Conservation (phyloP, 331 rosid genomes). For the Acacia pycnantha region DNA sequence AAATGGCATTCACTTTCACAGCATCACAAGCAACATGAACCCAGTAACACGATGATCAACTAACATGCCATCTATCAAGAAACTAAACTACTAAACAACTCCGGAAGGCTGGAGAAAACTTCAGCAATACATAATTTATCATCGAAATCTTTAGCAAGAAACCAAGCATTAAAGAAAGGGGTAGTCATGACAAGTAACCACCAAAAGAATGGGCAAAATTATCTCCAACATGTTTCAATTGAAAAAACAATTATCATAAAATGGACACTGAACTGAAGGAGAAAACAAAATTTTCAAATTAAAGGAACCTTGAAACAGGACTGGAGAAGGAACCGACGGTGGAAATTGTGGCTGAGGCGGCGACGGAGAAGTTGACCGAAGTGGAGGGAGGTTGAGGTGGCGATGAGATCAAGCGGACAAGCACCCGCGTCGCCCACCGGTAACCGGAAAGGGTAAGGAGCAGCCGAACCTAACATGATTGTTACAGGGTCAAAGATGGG, state of each 20-base stretch:
- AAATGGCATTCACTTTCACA: not conserved
- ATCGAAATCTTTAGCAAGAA: not conserved
- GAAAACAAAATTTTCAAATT: not conserved
- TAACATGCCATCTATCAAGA: not conserved
- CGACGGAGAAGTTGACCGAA: slow-evolving; percentile 42
- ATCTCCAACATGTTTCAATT: not conserved
- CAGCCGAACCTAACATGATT: slow-evolving; percentile 37
- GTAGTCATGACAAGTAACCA: not conserved
- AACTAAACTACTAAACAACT: not conserved
- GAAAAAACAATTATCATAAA: not conserved
- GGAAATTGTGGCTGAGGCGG: slow-evolving; percentile 38
- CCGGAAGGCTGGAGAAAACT: not conserved
- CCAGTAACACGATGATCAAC: slow-evolving; percentile 23
- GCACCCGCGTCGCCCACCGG: slow-evolving; percentile 40
- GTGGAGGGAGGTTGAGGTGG: slow-evolving; percentile 63
- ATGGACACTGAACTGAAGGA: not conserved
- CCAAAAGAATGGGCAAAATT: not conserved
- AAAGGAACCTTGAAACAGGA: slow-evolving; percentile 58
- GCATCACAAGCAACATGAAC: slow-evolving; percentile 10
- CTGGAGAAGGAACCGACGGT: slow-evolving; percentile 37
- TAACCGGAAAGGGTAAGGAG: slow-evolving; percentile 36
- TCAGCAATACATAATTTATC: not conserved
- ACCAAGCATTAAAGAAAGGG: not conserved
- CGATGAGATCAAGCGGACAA: slow-evolving; percentile 39
- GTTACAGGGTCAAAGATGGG: not conserved